Percentiles rank a stretch among this genome's conserved stretches.
These are phyloP conservation scores for Tilletia setariae DNA, from an alignment of 1,284 basidiomycete species.

Conservation along the genomic window DNA sequence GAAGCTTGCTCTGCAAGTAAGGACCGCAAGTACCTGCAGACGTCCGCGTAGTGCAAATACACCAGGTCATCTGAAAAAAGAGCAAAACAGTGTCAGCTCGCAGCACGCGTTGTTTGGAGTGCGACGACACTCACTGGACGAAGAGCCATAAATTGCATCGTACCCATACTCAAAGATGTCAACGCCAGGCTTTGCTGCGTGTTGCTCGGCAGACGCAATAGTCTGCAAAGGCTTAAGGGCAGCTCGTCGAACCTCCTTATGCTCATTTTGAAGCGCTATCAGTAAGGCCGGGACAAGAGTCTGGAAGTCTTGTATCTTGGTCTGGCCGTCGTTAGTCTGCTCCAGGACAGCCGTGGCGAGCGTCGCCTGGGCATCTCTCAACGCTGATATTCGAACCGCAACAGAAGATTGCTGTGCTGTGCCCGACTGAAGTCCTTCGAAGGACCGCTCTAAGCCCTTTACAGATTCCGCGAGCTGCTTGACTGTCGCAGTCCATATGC, in stretches of 20 bases:
- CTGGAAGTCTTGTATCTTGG: slow-evolving; percentile 68
- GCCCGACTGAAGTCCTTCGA: background rate
- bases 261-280: slow-evolving; percentile 63
- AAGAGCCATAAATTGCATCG: slow-evolving; percentile 74
- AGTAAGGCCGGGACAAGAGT: slow-evolving; percentile 75
- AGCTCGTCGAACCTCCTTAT: slow-evolving; percentile 63
- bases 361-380: slow-evolving; percentile 69
- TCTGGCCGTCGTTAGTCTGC: background rate
- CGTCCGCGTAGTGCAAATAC: slow-evolving; percentile 72
- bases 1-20: slow-evolving; percentile 55
- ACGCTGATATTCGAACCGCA: slow-evolving; percentile 67
- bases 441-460: too few species aligned
- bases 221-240: slow-evolving; percentile 67
- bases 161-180: slow-evolving; percentile 59
- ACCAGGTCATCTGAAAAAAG: slow-evolving; percentile 59
- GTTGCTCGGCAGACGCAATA: slow-evolving; percentile 55
- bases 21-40: slow-evolving; percentile 65
- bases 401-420: slow-evolving; percentile 37
- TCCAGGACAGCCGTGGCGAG: slow-evolving; percentile 35
- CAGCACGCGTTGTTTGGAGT: background rate
- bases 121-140: slow-evolving; percentile 57
- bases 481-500: slow-evolving; percentile 61
- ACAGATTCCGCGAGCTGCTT: too few species aligned
- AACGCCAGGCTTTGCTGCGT: slow-evolving; percentile 46
- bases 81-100: background rate